Evolutionary conservation across 2,329 filamentous ascomycete species (phyloP), one percentile per base, ranked within the genome.

Genomic region (Fusarium pseudoanthophilum): DNA sequence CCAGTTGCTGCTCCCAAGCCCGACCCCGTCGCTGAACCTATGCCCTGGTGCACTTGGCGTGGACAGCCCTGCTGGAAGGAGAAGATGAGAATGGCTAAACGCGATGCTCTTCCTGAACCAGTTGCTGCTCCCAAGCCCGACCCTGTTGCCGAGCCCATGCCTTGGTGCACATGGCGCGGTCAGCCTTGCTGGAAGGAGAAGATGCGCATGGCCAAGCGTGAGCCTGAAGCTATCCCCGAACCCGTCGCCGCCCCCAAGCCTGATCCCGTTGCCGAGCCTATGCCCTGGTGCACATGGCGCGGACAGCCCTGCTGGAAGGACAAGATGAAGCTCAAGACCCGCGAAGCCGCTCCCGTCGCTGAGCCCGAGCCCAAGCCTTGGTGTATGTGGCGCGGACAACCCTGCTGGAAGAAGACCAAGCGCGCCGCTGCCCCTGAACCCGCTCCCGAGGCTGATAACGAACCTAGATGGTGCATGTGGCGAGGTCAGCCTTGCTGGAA

Each of bases 31-130:
- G 60, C 63, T 0, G 63, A 64, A 0, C 63, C 60, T 0, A 66
- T 66, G 63, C 63, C 63, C 0, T 80, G 80, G 73, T 86, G 85
- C 67, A 73, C 80, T 55, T 77, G 79, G 40, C 77, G 79, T 9
- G 84, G 84, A 8, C 79, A 83, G 45, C 75, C 79, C 2, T 87
- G 85, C 79, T 79, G 78, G 76, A 83, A 84, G 71, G 80, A 78
- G 45, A 84, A 83, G 77, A 65, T 65, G 62, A n/a, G 28, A n/a
- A 53, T 37, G 52, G 40, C 60, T 0, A 70, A 61, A 4, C 67
- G 67, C 2, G 56, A 61, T 5, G 34, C 34, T 36, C 34, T 36
- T 16, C 51, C 67, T 1, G 39, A 61, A 2, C 49, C 59, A 0
- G 14, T 42, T 42, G n/a, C 40, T 24, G 58, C 37, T 0, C 62